Percentiles rank a stretch among this genome's conserved stretches.
phyloP scores from a whole-genome alignment of 768 basidiomycete genomes.

The Podaxis rugospora region DNA sequence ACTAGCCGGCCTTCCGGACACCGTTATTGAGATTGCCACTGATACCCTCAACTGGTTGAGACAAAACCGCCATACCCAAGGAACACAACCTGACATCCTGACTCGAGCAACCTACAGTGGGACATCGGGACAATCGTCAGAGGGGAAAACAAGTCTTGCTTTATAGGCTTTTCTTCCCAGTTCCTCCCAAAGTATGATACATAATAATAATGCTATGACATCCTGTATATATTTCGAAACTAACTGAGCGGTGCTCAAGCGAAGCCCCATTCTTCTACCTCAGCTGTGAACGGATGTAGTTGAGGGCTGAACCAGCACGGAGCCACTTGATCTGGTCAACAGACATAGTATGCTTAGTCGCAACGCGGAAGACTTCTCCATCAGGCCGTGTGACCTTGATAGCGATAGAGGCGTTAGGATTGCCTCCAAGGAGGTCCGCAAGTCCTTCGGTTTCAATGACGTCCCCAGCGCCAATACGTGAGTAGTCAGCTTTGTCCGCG shows the following conservation, averaged over 20 bases:
- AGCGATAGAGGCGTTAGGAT: constrained; percentile 40
- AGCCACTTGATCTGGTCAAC: constrained; percentile 90
- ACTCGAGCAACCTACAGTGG: background rate
- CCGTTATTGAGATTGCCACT: constrained; percentile 58
- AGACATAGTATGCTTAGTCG: constrained; percentile 86
- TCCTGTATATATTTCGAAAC: constrained; percentile 3
- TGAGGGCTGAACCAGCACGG: constrained; percentile 82
- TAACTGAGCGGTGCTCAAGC: background rate
- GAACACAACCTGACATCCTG: background rate
- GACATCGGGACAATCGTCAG: background rate
- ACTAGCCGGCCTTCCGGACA: constrained; percentile 75
- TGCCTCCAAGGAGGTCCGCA: constrained; percentile 52
- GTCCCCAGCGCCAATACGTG: constrained; percentile 79
- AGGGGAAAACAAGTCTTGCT: background rate
- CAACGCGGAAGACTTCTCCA: constrained; percentile 63
- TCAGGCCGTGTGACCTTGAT: constrained; percentile 63
- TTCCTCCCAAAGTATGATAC: background rate
- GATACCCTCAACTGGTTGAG: constrained; percentile 42
- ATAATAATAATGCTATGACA: background rate
- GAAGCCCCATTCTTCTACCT: background rate
- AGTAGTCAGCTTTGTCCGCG: constrained; percentile 79
- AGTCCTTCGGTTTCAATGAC: constrained; percentile 82
- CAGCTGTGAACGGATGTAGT: constrained; percentile 67
- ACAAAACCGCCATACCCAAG: background rate
- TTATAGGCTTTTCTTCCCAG: background rate